A percentile compares a stretch with the other conserved stretches of the same genome.
Evolutionary conservation across 2,329 filamentous ascomycete genomes (phyloP).

Genomic region (Aureobasidium sp.): DNA sequence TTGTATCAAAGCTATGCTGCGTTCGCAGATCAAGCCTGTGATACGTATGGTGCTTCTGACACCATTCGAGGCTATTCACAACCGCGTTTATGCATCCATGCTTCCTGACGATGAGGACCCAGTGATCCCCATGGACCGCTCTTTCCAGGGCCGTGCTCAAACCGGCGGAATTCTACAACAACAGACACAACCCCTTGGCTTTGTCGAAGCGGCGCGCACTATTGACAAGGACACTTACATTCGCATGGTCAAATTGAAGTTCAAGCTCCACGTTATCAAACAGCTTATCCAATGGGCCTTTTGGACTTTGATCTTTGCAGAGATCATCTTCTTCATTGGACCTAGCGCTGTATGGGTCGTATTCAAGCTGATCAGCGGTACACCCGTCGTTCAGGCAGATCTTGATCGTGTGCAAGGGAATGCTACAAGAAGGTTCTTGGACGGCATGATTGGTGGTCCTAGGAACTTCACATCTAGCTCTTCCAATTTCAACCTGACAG

Average conservation of each 20-base stretch:
- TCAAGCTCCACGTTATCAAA: not conserved
- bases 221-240: constrained; percentile 1
- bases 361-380: not conserved
- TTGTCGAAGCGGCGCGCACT: not conserved
- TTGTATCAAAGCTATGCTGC: not conserved
- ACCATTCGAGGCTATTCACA: not conserved
- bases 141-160: constrained; percentile 4
- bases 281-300: not conserved
- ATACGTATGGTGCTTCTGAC: not conserved
- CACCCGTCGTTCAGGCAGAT: not conserved
- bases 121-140: constrained; percentile 16
- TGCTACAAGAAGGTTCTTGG: not conserved
- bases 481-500: not conserved
- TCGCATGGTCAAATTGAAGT: not conserved
- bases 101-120: constrained; percentile 16
- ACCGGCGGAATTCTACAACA: not conserved
- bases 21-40: constrained; percentile 1
- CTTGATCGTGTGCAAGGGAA: not conserved
- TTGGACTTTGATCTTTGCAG: not conserved
- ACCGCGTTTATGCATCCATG: constrained; percentile 13
- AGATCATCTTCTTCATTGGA: not conserved
- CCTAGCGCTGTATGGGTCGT: constrained; percentile 7
- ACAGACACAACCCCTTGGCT: not conserved
- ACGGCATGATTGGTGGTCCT: not conserved
- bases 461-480: not conserved